Conservation (phyloP, 2,329 filamentous ascomycete species). For the Ophidiomyces ophidiicola region DNA sequence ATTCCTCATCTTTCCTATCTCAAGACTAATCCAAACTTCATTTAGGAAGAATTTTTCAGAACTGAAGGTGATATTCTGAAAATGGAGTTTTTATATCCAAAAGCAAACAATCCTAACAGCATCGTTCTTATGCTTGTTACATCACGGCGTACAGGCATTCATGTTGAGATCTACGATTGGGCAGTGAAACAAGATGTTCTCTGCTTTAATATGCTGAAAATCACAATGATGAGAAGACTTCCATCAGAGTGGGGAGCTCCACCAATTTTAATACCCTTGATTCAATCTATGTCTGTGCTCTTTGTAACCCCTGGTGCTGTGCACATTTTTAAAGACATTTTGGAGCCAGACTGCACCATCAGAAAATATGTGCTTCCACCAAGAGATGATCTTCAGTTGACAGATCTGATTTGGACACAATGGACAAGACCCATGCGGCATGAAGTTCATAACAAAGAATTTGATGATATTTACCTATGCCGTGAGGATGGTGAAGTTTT, state of each 20-base stretch:
- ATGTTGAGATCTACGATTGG: constrained; percentile 43
- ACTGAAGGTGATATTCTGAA: constrained; percentile 67
- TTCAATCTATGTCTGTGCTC: constrained; percentile 57
- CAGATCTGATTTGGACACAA: constrained; percentile 58
- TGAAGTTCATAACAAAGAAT: constrained; percentile 46
- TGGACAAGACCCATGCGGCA: constrained; percentile 71
- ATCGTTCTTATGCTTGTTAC: constrained; percentile 63
- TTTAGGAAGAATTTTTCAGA: constrained; percentile 37
- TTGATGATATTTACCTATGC: constrained; percentile 73
- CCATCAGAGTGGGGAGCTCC: constrained; percentile 44
- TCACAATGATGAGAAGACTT: constrained; percentile 21
- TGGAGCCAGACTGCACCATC: constrained; percentile 20
- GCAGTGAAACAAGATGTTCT: constrained; percentile 34
- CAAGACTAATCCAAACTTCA: constrained; percentile 1
- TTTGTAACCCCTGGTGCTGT: constrained; percentile 52
- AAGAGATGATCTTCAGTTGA: constrained; percentile 19
- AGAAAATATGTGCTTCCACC: constrained; percentile 23
- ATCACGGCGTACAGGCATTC: constrained; percentile 32
- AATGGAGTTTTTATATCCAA: constrained; percentile 73
- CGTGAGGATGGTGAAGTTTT: constrained; percentile 76
- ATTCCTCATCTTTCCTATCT: constrained; percentile 12
- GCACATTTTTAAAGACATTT: constrained; percentile 34
- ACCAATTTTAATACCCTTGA: constrained; percentile 59
- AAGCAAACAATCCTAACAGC: constrained; percentile 51
- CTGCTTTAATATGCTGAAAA: constrained; percentile 20